Conservation (phyloP, 768 basidiomycete genomes). For the Dacryopinax spathularia region DNA sequence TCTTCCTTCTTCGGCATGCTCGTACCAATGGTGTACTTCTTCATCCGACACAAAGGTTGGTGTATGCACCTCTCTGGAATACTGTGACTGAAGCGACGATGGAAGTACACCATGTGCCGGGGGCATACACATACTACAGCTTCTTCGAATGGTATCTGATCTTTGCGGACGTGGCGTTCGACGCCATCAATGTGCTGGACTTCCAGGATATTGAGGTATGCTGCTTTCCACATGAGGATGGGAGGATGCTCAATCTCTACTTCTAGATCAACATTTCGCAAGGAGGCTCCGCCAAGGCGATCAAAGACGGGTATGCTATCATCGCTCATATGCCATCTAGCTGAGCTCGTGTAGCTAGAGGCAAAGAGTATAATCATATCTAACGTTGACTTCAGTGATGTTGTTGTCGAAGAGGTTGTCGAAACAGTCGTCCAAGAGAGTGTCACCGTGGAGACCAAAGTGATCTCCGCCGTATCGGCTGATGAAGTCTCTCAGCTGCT, state of each 20-base stretch:
- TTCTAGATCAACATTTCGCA: not conserved
- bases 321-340: not conserved
- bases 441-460: not conserved
- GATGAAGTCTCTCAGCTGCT: not conserved
- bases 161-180: slow-evolving; percentile 54
- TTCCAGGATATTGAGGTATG: slow-evolving; percentile 44
- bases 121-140: slow-evolving; percentile 74
- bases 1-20: slow-evolving; percentile 54
- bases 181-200: slow-evolving; percentile 50
- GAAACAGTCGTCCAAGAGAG: not conserved
- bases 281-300: not conserved
- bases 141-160: slow-evolving; percentile 84
- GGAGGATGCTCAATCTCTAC: not conserved
- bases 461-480: not conserved
- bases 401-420: not conserved
- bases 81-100: not conserved
- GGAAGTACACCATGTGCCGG: slow-evolving; percentile 6
- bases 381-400: not conserved
- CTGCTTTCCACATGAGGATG: not conserved
- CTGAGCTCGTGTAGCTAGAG: not conserved
- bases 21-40: slow-evolving; percentile 67
- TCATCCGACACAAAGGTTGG: slow-evolving; percentile 71
- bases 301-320: not conserved
- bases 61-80: slow-evolving; percentile 57
- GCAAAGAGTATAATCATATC: not conserved